Conservation (phyloP, 2,329 filamentous ascomycete species). For the Talaromyces sp. region DNA sequence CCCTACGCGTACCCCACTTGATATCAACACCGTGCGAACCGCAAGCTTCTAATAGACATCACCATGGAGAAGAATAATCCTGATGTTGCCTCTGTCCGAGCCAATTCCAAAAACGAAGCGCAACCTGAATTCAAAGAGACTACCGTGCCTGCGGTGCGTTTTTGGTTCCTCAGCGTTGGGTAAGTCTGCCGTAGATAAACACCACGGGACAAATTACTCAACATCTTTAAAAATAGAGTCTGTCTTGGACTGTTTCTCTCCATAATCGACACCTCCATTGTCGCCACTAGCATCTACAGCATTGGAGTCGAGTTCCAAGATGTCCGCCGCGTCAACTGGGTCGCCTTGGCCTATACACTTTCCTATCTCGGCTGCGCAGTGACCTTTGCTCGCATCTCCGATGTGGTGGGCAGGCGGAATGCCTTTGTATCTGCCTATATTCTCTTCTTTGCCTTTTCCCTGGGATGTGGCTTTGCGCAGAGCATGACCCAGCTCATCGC, state of each 20-base stretch:
- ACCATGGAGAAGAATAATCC: background rate
- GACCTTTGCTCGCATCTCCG: constrained; percentile 1
- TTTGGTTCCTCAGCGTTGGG: background rate
- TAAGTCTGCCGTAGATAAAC: background rate
- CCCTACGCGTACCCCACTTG: background rate
- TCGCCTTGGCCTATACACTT: constrained; percentile 3
- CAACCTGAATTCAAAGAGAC: background rate
- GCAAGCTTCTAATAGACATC: background rate
- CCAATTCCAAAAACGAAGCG: background rate
- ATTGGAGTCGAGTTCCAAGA: constrained; percentile 6
- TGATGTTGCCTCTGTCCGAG: too few species aligned
- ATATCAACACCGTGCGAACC: background rate
- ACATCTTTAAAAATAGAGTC: background rate
- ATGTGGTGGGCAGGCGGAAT: constrained; percentile 9
- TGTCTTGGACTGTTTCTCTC: constrained; percentile 4
- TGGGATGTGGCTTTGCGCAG: background rate
- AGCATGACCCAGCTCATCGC: background rate
- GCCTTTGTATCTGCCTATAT: constrained; percentile 6
- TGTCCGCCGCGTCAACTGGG: constrained; percentile 4
- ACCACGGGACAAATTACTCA: background rate
- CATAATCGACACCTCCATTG: constrained; percentile 6
- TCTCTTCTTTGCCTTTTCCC: background rate
- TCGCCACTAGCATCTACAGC: constrained; percentile 5
- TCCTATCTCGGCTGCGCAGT: constrained; percentile 3
- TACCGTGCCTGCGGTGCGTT: background rate